These are phyloP conservation scores for Pyronema domesticum DNA, from an alignment of 495 filamentous ascomycete species.

Conservation along the genomic window DNA sequence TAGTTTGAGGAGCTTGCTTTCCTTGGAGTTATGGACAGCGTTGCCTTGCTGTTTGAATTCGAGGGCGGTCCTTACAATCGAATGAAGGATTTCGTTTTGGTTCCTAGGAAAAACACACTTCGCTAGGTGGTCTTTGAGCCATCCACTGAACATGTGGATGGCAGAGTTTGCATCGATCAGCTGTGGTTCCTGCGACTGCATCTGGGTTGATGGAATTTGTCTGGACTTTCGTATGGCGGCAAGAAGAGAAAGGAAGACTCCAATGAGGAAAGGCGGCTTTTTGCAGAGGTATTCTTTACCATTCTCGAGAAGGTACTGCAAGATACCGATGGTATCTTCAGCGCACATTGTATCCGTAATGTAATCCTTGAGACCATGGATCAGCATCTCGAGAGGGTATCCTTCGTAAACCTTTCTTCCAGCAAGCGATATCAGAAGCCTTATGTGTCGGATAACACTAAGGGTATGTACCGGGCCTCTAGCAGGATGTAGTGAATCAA, in stretches of 20 bases:
- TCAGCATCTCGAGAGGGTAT: slow-evolving; percentile 83
- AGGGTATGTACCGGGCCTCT: slow-evolving; percentile 74
- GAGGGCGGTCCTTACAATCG: slow-evolving; percentile 45
- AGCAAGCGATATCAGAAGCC: slow-evolving; percentile 62
- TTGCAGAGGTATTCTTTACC: slow-evolving; percentile 47
- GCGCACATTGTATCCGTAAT: slow-evolving; percentile 68
- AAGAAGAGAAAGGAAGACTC: slow-evolving; percentile 56
- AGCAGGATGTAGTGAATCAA: slow-evolving; percentile 70
- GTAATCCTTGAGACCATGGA: slow-evolving; percentile 63
- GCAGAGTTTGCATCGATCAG: neutral
- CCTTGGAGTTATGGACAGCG: slow-evolving; percentile 40
- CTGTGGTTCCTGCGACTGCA: neutral
- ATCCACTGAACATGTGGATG: neutral
- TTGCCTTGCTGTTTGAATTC: slow-evolving; percentile 40
- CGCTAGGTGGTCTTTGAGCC: slow-evolving; percentile 1
- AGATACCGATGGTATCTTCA: slow-evolving; percentile 76
- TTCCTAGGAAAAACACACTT: neutral
- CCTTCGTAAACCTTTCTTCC: slow-evolving; percentile 49
- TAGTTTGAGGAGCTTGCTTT: slow-evolving; percentile 54
- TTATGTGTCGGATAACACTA: slow-evolving; percentile 67
- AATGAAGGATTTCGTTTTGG: slow-evolving; percentile 38
- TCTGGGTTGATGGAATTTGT: neutral
- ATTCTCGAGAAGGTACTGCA: slow-evolving; percentile 61
- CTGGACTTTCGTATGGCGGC: slow-evolving; percentile 41
- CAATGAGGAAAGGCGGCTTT: slow-evolving; percentile 57